These are phyloP conservation scores for Daldinia sp. DNA, from an alignment of 2,329 filamentous ascomycete genomes.

Conservation along the genomic window DNA sequence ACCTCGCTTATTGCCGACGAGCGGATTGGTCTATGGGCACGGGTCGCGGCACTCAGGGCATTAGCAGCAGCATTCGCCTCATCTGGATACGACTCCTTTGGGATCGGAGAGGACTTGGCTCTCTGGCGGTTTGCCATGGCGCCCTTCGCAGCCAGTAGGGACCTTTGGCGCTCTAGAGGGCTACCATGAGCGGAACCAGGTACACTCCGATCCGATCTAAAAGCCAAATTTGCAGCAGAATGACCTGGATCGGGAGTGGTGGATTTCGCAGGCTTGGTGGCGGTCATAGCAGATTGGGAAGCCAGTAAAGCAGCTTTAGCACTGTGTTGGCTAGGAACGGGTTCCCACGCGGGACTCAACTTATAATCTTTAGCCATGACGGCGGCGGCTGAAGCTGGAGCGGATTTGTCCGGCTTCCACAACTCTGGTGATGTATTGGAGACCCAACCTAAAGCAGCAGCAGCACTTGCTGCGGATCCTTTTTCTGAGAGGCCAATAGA, in stretches of 20 bases:
- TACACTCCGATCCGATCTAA: constrained; percentile 62
- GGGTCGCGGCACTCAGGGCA: constrained; percentile 78
- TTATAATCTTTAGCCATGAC: constrained; percentile 51
- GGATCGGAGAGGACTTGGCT: constrained; percentile 71
- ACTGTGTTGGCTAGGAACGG: constrained; percentile 72
- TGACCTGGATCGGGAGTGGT: constrained; percentile 64
- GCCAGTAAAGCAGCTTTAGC: constrained; percentile 82
- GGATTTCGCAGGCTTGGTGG: constrained; percentile 63
- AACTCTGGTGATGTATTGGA: constrained; percentile 73
- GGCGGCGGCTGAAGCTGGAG: constrained; percentile 61
- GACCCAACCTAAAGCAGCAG: constrained; percentile 79
- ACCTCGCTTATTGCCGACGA: constrained; percentile 62
- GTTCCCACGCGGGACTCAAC: constrained; percentile 67
- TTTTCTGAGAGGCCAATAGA: constrained; percentile 70
- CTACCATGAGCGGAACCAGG: constrained; percentile 58
- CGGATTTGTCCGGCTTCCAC: constrained; percentile 74
- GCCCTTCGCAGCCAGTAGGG: constrained; percentile 80
- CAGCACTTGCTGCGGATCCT: constrained; percentile 76
- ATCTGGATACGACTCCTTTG: constrained; percentile 64
- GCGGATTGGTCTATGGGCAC: constrained; percentile 68
- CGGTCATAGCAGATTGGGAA: constrained; percentile 62
- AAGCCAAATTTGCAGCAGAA: constrained; percentile 77
- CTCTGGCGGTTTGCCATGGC: constrained; percentile 76
- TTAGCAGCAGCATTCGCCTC: constrained; percentile 71
- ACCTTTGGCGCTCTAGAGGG: constrained; percentile 69